Conservation (phyloP, 129 eudicot species). For the Kitagawia praeruptora region DNA sequence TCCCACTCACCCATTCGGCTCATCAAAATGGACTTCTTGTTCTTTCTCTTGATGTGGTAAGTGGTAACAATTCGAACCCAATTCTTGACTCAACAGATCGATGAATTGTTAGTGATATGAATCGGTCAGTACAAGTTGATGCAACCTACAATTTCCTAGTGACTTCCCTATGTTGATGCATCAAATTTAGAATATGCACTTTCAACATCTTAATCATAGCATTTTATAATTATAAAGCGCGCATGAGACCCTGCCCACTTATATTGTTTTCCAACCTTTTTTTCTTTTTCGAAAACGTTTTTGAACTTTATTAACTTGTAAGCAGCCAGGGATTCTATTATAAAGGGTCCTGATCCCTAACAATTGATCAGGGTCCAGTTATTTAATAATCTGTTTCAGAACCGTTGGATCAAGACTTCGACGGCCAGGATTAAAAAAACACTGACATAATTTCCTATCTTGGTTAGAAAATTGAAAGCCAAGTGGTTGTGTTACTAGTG, state of each 20-base stretch:
- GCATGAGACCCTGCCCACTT: conserved; percentile 1
- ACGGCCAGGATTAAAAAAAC: too few species aligned
- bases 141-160: neutral
- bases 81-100: neutral
- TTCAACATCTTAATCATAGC: neutral
- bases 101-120: neutral
- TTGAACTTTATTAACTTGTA: neutral
- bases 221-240: neutral
- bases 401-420: too few species aligned
- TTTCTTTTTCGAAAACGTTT: neutral
- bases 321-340: neutral
- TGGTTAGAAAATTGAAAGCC: too few species aligned
- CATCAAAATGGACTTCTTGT: neutral
- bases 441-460: too few species aligned
- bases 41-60: neutral
- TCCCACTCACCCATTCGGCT: neutral
- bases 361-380: too few species aligned
- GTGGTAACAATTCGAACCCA: neutral
- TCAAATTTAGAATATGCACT: neutral
- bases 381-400: too few species aligned
- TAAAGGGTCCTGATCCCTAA: too few species aligned
- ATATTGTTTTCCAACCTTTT: neutral
- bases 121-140: neutral
- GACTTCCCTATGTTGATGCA: neutral
- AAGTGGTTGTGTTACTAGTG: too few species aligned